Evolutionary conservation across 1,284 basidiomycete genomes (phyloP).

Genomic region (Coniferiporia weirii): DNA sequence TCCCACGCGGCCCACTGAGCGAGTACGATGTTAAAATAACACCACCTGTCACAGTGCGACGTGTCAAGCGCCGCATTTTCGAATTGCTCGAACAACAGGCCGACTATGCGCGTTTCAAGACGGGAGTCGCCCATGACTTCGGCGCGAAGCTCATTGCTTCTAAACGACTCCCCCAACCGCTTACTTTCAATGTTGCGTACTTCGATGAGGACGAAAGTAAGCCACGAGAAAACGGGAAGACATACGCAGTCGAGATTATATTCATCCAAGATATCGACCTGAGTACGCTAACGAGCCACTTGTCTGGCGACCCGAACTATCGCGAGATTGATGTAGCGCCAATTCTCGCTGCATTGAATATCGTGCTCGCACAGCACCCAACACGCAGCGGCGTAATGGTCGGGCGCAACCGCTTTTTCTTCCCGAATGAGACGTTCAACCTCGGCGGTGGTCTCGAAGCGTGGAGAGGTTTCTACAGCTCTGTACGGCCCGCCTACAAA

Average conservation of each 20-base stretch:
- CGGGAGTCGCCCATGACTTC: constrained; percentile 63
- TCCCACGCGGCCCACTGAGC: constrained; percentile 55
- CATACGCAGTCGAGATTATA: constrained; percentile 58
- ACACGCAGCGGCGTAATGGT: constrained; percentile 63
- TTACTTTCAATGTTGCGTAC: constrained; percentile 50
- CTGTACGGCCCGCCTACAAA: constrained; percentile 64
- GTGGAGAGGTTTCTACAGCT: constrained; percentile 70
- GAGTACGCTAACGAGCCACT: constrained; percentile 49
- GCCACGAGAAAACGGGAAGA: constrained; percentile 39
- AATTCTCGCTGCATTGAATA: constrained; percentile 65
- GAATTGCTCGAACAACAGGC: constrained; percentile 58
- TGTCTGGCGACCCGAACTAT: constrained; percentile 54
- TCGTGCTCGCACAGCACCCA: constrained; percentile 61
- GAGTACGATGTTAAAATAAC: constrained; percentile 67
- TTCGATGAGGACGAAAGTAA: constrained; percentile 61
- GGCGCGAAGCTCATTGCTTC: constrained; percentile 60
- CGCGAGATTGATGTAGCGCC: constrained; percentile 62
- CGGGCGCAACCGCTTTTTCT: constrained; percentile 73
- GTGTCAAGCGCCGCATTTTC: constrained; percentile 65
- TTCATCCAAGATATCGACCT: constrained; percentile 57
- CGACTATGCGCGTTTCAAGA: constrained; percentile 47
- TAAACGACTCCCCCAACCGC: constrained; percentile 49
- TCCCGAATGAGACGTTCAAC: constrained; percentile 41
- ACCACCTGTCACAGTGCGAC: constrained; percentile 47
- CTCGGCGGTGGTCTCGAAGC: constrained; percentile 64